phyloP scores from a whole-genome alignment of 75 land plant species.

The Adiantum capillusveneris region DNA sequence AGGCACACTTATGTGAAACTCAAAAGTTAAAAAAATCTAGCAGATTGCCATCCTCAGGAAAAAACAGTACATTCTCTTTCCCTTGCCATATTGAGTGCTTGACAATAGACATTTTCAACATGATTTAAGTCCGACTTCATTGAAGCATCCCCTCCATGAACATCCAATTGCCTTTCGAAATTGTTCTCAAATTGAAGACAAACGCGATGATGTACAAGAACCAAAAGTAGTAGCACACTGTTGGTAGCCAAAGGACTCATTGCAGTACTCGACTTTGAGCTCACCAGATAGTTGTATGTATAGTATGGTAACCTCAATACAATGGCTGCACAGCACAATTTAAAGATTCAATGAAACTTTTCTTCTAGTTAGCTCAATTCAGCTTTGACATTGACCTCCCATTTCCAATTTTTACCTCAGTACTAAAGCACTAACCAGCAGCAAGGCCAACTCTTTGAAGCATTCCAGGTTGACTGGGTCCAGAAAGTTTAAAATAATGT shows the following conservation, averaged over 20 bases:
- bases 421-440: slow-evolving; percentile 5
- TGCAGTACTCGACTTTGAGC: not conserved
- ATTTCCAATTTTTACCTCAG: too few relatives aligned
- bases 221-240: slow-evolving; percentile 17
- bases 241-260: slow-evolving; percentile 11
- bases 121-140: not conserved
- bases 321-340: slow-evolving; percentile 1
- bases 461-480: slow-evolving; percentile 25
- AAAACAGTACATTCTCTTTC: slow-evolving; percentile 2
- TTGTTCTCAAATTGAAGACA: not conserved
- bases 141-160: not conserved
- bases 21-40: too few relatives aligned
- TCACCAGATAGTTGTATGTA: slow-evolving; percentile 11
- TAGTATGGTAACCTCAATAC: slow-evolving; percentile 15
- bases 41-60: too few relatives aligned
- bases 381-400: too few relatives aligned
- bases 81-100: slow-evolving; percentile 7
- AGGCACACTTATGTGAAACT: too few relatives aligned
- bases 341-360: too few relatives aligned
- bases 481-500: slow-evolving; percentile 7
- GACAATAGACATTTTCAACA: slow-evolving; percentile 8
- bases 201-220: slow-evolving; percentile 13
- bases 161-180: too few relatives aligned
- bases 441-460: slow-evolving; percentile 23
- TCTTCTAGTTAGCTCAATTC: too few relatives aligned